phyloP scores from a whole-genome alignment of 257 asterid species.

The Solanum acaule region DNA sequence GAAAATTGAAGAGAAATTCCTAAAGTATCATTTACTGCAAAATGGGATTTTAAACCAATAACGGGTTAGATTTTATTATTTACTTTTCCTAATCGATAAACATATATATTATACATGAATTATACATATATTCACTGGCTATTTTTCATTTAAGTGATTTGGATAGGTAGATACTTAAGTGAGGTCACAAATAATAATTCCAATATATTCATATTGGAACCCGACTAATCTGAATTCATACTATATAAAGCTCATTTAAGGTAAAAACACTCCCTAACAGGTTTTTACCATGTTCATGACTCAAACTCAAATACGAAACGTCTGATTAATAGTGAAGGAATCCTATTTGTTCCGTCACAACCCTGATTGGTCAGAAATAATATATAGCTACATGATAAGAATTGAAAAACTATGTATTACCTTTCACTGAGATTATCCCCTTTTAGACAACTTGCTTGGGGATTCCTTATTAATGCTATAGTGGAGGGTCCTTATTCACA shows the following conservation, averaged over 20 bases:
- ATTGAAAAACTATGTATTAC: neutral
- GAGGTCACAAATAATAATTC: neutral
- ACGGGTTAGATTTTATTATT: neutral
- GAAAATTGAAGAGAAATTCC: neutral
- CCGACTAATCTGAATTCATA: neutral
- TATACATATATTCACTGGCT: neutral
- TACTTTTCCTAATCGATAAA: neutral
- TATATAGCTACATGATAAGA: neutral
- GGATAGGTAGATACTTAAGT: neutral
- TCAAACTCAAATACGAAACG: neutral
- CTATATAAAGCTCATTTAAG: neutral
- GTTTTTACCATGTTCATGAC: accelerated
- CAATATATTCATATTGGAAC: neutral
- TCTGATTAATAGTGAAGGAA: neutral
- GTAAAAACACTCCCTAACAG: neutral
- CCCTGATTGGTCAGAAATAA: neutral
- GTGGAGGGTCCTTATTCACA: neutral
- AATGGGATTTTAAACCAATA: neutral
- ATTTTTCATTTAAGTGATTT: neutral
- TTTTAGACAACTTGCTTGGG: neutral
- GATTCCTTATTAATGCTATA: neutral
- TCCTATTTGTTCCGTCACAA: neutral
- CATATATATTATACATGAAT: neutral
- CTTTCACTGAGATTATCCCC: neutral
- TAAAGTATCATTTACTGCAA: neutral